Conservation (phyloP, 805 yeast genomes). For the Kodamaea nitidulidarum region DNA sequence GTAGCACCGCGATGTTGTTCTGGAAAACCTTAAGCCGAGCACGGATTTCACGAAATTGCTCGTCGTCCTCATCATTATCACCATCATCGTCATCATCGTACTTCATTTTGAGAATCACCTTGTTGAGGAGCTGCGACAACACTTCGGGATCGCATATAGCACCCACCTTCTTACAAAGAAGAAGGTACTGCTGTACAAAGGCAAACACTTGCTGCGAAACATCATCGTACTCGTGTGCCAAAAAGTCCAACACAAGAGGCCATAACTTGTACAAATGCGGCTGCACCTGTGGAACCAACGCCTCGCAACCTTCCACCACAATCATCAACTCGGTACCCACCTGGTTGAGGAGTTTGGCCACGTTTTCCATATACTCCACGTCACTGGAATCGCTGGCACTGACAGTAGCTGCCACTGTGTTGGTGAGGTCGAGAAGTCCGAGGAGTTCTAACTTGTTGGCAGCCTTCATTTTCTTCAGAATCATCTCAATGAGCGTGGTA, state of each 20-base stretch:
- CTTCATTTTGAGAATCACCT: slow-evolving; percentile 72
- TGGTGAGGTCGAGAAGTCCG: slow-evolving; percentile 62
- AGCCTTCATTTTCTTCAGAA: slow-evolving; percentile 76
- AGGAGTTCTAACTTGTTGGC: slow-evolving; percentile 66
- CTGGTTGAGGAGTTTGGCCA: slow-evolving; percentile 69
- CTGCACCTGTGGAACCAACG: slow-evolving; percentile 34
- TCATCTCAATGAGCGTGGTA: slow-evolving; percentile 55
- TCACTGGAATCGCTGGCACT: slow-evolving; percentile 5
- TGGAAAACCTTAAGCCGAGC: slow-evolving; percentile 71
- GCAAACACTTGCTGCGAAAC: slow-evolving; percentile 80
- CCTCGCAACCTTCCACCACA: slow-evolving; percentile 51
- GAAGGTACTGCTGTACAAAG: slow-evolving; percentile 68
- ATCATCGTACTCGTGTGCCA: slow-evolving; percentile 85
- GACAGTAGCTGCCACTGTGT: slow-evolving; percentile 34
- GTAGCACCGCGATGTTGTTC: slow-evolving; percentile 64
- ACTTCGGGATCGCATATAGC: slow-evolving; percentile 41
- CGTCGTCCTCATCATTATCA: slow-evolving; percentile 48
- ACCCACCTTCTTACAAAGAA: slow-evolving; percentile 59
- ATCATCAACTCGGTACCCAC: slow-evolving; percentile 74
- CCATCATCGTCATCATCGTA: slow-evolving; percentile 75
- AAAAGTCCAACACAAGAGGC: slow-evolving; percentile 68
- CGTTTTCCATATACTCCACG: slow-evolving; percentile 54
- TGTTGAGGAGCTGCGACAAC: slow-evolving; percentile 59
- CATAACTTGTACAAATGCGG: slow-evolving; percentile 20
- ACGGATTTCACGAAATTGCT: slow-evolving; percentile 79